Evolutionary conservation across 371 early-diverging fungal genomes (phyloP), one percentile per base, ranked within the genome.

Genomic region (Mortierella sp.): DNA sequence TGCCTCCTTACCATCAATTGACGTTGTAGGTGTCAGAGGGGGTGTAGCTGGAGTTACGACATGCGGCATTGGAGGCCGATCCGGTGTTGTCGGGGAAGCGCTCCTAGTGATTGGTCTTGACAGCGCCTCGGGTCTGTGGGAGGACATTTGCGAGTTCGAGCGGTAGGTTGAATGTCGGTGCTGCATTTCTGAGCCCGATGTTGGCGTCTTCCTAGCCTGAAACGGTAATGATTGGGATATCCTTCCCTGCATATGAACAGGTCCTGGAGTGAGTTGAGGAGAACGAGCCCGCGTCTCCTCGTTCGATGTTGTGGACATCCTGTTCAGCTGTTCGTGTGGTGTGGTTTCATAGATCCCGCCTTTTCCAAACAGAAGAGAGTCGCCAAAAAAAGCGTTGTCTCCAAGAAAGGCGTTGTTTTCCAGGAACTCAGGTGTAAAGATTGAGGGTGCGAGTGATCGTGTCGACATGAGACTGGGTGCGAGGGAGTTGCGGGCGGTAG

Each of bases 11-110:
- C 76, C 76, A 42, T 75, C 76, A 6, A 60, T 30, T 2, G 76
- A 75, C 6, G 68, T 67, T 26, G 76, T 75, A 4, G 76, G 76
- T 15, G 76, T 73, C 34, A 75, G 32, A 28, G 75, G 75, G 27
- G 75, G 75, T 1, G 75, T 75, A 8, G 69, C 75, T 14, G 64
- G 60, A 7, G 75, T 72, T 4, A 72, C 66, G n/a, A 60, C 58
- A 12, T 50, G 47, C 6, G 72, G 57, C 7, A 23, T 30, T 8
- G 19, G 42, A 15, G 65, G 17, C 6, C 53, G 57, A 11, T 44
- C 56, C 30, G 54, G 43, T 1, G 64, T 41, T 3, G 64, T 54
- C 2, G 53, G 46, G 0, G 19, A 8, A 21, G 41, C 15, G 8
- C 34, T 54, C 27, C 64, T 60, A 17, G 31, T 19, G 0, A 26